A percentile compares a stretch with the other conserved stretches of the same genome.
Evolutionary conservation across 108 stramenopile species (phyloP).

Genomic region (Cylindrotheca closterium): DNA sequence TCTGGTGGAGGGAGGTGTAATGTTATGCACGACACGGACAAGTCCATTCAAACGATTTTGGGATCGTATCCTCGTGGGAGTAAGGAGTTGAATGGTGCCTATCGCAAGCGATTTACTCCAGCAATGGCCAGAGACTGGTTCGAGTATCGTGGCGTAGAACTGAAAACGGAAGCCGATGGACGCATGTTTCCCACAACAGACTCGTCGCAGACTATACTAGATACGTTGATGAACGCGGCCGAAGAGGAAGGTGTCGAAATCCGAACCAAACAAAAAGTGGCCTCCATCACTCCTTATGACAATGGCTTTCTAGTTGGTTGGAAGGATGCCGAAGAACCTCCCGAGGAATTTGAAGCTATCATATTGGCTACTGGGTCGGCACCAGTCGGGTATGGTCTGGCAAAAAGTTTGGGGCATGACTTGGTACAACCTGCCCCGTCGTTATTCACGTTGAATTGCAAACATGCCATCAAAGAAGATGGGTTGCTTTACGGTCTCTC

Average conservation of each 20-base stretch:
- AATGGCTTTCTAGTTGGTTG: constrained; percentile 9
- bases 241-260: constrained; percentile 61
- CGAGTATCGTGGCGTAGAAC: constrained; percentile 75
- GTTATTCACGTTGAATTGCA: constrained; percentile 87
- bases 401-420: constrained; percentile 72
- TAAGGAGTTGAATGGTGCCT: constrained; percentile 81
- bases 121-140: constrained; percentile 85
- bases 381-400: constrained; percentile 83
- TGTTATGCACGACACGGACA: constrained; percentile 88
- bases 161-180: constrained; percentile 94
- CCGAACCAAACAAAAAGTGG: constrained; percentile 42
- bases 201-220: constrained; percentile 86
- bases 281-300: constrained; percentile 4
- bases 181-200: constrained; percentile 95
- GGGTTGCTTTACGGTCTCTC: constrained; percentile 71
- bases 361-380: constrained; percentile 93
- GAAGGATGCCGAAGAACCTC: constrained; percentile 25
- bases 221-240: constrained; percentile 69
- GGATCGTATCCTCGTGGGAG: constrained; percentile 86
- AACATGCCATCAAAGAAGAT: constrained; percentile 54
- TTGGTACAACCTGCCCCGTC: constrained; percentile 85
- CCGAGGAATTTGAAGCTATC: constrained; percentile 68
- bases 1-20: constrained; percentile 94
- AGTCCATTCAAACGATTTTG: constrained; percentile 68
- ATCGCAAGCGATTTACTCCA: constrained; percentile 75